A percentile compares a stretch with the other conserved stretches of the same genome.
Conservation (phyloP, 306 rosid genomes). For the Datisca glomerata region DNA sequence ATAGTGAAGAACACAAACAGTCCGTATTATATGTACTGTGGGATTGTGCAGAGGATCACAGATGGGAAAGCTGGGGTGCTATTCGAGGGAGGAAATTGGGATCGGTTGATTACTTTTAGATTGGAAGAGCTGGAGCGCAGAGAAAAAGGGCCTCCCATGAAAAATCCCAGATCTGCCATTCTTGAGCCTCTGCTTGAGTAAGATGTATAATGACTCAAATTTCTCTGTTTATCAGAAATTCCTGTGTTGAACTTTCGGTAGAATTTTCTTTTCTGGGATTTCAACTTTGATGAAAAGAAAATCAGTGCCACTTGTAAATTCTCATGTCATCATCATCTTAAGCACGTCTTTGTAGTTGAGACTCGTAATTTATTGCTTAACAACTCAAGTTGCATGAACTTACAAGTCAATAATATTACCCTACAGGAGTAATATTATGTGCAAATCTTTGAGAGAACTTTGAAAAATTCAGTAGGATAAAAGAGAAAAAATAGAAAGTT, state of each 20-base stretch:
- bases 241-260: not conserved
- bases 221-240: not conserved
- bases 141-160: constrained; percentile 91
- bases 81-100: constrained; percentile 75
- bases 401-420: too few species aligned
- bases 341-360: too few species aligned
- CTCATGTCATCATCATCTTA: too few species aligned
- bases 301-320: not conserved
- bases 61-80: constrained; percentile 69
- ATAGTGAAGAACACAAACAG: constrained; percentile 46
- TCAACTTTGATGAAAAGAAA: not conserved
- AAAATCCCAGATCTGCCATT: constrained; percentile 58
- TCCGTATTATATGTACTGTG: constrained; percentile 72
- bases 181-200: constrained; percentile 60
- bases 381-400: too few species aligned
- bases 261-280: constrained; percentile 1
- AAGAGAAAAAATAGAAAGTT: too few species aligned
- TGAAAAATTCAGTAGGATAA: too few species aligned
- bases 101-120: constrained; percentile 57
- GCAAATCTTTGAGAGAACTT: too few species aligned
- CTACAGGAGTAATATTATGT: too few species aligned
- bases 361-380: too few species aligned
- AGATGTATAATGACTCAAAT: constrained; percentile 21
- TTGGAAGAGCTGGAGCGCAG: constrained; percentile 78
- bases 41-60: constrained; percentile 60